These are phyloP conservation scores for Leccinum pellstonianum DNA, from an alignment of 768 basidiomycete species.

Conservation along the genomic window DNA sequence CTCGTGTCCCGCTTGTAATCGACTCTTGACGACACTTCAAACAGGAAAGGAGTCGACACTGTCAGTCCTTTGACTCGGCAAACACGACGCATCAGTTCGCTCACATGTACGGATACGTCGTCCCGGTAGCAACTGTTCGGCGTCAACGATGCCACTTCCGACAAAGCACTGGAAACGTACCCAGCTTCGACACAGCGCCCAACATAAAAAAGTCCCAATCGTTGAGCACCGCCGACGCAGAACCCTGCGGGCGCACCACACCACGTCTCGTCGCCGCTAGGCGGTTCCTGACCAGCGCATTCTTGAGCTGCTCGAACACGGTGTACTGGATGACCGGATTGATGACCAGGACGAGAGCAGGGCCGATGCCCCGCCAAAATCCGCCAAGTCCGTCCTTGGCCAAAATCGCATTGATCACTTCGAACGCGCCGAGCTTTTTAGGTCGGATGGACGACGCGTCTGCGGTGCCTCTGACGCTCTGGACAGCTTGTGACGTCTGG, in stretches of 20 bases:
- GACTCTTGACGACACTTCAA: slow-evolving; percentile 68
- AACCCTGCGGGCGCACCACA: slow-evolving; percentile 44
- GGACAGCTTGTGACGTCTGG: slow-evolving; percentile 85
- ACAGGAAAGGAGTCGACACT: neutral
- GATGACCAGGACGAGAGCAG: slow-evolving; percentile 88
- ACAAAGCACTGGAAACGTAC: slow-evolving; percentile 36
- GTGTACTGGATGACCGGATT: slow-evolving; percentile 97
- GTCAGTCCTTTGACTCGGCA: neutral
- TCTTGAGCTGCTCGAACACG: slow-evolving; percentile 92
- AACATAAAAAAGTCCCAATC: slow-evolving; percentile 93
- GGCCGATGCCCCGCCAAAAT: slow-evolving; percentile 91
- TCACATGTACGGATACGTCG: slow-evolving; percentile 77
- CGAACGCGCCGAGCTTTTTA: slow-evolving; percentile 60
- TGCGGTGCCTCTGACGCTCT: slow-evolving; percentile 33
- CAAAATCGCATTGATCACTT: slow-evolving; percentile 68
- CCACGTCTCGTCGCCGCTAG: slow-evolving; percentile 42
- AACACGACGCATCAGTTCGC: slow-evolving; percentile 17
- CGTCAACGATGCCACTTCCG: neutral
- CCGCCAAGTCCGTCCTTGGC: slow-evolving; percentile 71
- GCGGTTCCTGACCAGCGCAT: slow-evolving; percentile 64
- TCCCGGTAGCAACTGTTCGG: slow-evolving; percentile 45
- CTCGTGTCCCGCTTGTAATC: slow-evolving; percentile 73
- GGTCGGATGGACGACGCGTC: slow-evolving; percentile 23
- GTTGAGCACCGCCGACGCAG: slow-evolving; percentile 52
- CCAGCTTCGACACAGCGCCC: slow-evolving; percentile 91